Evolutionary conservation across 495 filamentous ascomycete species (phyloP).

Genomic region (Aspergillus biplanus): DNA sequence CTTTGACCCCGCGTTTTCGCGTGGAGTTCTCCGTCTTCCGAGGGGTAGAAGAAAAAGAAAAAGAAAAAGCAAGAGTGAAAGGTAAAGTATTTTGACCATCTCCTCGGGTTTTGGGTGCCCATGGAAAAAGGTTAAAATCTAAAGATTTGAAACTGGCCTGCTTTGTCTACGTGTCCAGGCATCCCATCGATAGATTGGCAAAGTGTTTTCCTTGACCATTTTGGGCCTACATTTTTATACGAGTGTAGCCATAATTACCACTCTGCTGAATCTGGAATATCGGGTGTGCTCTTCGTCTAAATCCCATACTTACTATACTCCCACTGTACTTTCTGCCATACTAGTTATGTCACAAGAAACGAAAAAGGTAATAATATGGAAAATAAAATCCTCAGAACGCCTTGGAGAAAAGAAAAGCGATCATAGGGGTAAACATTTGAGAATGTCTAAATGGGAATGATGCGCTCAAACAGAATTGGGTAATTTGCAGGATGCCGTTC

Average conservation of each 20-base stretch:
- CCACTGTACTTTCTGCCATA: too few relatives aligned
- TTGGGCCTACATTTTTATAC: neutral
- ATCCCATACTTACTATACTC: conserved; percentile 11
- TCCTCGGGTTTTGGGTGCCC: neutral
- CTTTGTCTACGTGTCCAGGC: neutral
- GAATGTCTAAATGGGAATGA: conserved; percentile 25
- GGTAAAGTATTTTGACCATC: neutral
- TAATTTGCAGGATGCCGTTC: conserved; percentile 14
- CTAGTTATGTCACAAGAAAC: conserved; percentile 34
- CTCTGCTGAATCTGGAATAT: too few relatives aligned
- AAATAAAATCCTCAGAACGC: conserved; percentile 32
- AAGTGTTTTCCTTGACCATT: neutral
- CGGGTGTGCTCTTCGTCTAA: neutral
- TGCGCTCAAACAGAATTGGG: conserved; percentile 37
- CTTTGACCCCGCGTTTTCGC: neutral
- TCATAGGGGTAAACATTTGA: conserved; percentile 13
- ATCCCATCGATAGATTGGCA: neutral
- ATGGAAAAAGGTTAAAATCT: neutral
- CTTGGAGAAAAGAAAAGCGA: conserved; percentile 28
- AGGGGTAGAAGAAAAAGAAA: neutral
- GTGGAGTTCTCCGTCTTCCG: neutral
- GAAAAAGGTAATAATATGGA: conserved; percentile 11
- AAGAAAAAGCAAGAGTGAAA: neutral
- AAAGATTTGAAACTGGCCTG: neutral
- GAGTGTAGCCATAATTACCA: too few relatives aligned